These are phyloP conservation scores for Terfezia claveryi DNA, from an alignment of 495 filamentous ascomycete genomes.

Conservation along the genomic window DNA sequence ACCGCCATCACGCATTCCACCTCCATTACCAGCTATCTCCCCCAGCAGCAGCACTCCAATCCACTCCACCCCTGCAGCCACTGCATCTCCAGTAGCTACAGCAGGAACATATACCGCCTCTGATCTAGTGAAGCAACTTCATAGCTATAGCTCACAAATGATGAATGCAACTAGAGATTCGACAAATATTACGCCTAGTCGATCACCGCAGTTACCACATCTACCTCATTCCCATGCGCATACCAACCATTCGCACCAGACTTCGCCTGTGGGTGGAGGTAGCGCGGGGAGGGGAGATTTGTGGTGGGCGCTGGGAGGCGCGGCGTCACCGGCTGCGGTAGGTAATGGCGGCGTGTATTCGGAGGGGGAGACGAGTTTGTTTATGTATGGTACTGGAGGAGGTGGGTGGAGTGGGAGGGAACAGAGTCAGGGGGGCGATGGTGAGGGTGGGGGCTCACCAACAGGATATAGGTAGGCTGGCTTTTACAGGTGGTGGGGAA, in stretches of 20 bases:
- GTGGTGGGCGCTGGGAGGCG: not conserved
- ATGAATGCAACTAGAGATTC: not conserved
- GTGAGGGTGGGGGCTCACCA: not conserved
- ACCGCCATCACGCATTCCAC: too few relatives aligned
- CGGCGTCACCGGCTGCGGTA: not conserved
- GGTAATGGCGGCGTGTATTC: not conserved
- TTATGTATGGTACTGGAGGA: not conserved
- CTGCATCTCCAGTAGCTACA: not conserved
- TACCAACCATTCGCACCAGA: not conserved
- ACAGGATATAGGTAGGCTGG: not conserved
- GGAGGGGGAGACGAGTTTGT: not conserved
- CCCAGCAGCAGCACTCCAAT: not conserved
- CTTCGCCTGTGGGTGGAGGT: not conserved
- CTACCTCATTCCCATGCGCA: not conserved
- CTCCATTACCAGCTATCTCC: too few relatives aligned
- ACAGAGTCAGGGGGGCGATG: not conserved
- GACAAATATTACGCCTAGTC: not conserved
- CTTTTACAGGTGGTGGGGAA: too few relatives aligned
- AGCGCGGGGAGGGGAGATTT: not conserved
- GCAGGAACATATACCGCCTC: not conserved
- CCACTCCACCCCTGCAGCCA: conserved; percentile 1
- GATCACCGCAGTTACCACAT: not conserved
- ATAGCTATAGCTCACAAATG: not conserved
- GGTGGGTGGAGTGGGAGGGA: not conserved
- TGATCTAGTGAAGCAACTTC: conserved; percentile 12